Evolutionary conservation across 768 basidiomycete species (phyloP).

Genomic region (Kwoniella dejecticola): DNA sequence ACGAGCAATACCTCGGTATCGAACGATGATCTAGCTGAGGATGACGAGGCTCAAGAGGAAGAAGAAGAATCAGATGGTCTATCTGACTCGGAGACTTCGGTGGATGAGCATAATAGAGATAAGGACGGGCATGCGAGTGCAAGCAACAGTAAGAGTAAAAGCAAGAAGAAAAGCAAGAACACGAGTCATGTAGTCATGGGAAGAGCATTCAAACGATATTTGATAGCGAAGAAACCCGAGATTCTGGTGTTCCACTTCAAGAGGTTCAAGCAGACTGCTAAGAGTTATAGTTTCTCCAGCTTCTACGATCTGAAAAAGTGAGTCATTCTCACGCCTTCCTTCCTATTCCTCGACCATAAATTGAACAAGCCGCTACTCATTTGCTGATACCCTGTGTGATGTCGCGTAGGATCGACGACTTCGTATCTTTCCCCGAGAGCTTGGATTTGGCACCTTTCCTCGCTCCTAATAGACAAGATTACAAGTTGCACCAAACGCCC

Average conservation of each 20-base stretch:
- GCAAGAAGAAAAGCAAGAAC: conserved; percentile 42
- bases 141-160: conserved; percentile 18
- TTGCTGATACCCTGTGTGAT: not conserved
- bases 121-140: too few relatives aligned
- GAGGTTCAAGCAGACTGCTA: conserved; percentile 83
- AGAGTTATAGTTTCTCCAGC: conserved; percentile 55
- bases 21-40: not conserved
- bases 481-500: conserved; percentile 44
- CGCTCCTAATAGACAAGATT: conserved; percentile 64
- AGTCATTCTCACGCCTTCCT: conserved; percentile 8
- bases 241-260: conserved; percentile 91
- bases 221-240: conserved; percentile 75
- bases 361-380: too few relatives aligned
- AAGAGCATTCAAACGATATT: conserved; percentile 89
- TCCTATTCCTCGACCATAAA: not conserved
- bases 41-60: conserved; percentile 10
- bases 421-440: conserved; percentile 81
- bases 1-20: conserved; percentile 1
- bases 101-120: conserved; percentile 33
- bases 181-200: conserved; percentile 70
- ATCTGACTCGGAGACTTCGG: conserved; percentile 35
- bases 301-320: conserved; percentile 55
- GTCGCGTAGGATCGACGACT: conserved; percentile 75
- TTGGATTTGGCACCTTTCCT: conserved; percentile 84
- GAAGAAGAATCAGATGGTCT: conserved; percentile 42